Conservation (phyloP, 345 rosid species). For the Crucihimalaya himalaica region DNA sequence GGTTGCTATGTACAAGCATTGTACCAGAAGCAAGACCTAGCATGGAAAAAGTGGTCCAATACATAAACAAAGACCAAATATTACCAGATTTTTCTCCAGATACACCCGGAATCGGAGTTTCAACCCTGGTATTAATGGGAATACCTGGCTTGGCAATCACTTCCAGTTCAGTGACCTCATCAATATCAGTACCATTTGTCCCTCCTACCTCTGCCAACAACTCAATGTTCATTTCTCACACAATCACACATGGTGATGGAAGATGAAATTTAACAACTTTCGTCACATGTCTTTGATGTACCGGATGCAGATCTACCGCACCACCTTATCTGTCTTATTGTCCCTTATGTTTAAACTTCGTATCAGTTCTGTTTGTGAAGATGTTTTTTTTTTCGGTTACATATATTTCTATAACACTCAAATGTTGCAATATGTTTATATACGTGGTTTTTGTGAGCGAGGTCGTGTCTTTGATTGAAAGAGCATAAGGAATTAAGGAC, state of each 20-base stretch:
- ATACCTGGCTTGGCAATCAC: constrained; percentile 5
- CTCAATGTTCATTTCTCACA: constrained; percentile 38
- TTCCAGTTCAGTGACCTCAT: constrained; percentile 23
- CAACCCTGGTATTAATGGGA: constrained; percentile 20
- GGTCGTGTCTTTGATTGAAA: too few species aligned
- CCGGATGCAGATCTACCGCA: too few species aligned
- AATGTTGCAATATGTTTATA: too few species aligned
- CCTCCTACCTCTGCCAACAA: constrained; percentile 15
- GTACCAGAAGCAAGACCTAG: constrained; percentile 40
- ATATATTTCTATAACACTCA: too few species aligned
- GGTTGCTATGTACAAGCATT: constrained; percentile 46
- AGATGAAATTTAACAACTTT: constrained; percentile 16
- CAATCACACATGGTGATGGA: constrained; percentile 37
- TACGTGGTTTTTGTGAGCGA: too few species aligned
- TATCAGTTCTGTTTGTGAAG: too few species aligned
- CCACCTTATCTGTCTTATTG: too few species aligned
- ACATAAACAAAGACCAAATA: constrained; percentile 11
- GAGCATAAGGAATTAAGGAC: too few species aligned
- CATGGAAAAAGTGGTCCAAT: constrained; percentile 33
- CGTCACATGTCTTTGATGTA: neutral
- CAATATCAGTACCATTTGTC: constrained; percentile 10
- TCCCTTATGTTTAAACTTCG: too few species aligned
- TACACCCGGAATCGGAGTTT: constrained; percentile 31
- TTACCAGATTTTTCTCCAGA: constrained; percentile 29
- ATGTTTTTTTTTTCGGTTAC: too few species aligned